Percentiles rank a stretch among this genome's conserved stretches.
Conservation (phyloP, 202 grass and related monocot species). For the Panicum hallii region DNA sequence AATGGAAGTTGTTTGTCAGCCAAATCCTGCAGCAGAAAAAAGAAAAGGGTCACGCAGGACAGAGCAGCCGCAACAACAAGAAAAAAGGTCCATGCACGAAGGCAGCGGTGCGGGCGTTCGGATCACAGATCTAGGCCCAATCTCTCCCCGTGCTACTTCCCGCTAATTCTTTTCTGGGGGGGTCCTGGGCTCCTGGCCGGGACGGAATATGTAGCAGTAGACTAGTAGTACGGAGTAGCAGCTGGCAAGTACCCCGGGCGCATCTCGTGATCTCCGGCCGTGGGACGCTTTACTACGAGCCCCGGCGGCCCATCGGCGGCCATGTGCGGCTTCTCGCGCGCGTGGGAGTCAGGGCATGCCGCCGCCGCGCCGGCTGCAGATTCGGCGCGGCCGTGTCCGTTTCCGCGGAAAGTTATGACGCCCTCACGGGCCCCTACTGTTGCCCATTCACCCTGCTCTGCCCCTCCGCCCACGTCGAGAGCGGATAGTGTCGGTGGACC, state of each 20-base stretch:
- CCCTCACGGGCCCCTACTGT: slow-evolving; percentile 42
- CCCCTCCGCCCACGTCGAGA: no score
- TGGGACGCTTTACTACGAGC: background rate
- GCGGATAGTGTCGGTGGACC: slow-evolving; percentile 7
- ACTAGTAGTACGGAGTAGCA: no score
- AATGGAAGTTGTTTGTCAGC: background rate
- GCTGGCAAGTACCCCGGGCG: background rate
- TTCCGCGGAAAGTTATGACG: slow-evolving; percentile 13
- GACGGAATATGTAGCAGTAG: no score
- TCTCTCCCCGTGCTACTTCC: background rate
- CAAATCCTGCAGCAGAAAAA: no score
- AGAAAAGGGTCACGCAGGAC: background rate
- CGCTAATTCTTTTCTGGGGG: background rate
- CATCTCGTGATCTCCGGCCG: slow-evolving; percentile 20
- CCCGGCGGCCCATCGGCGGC: background rate
- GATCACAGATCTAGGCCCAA: background rate
- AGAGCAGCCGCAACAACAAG: background rate
- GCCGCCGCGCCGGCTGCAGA: background rate
- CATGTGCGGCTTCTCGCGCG: background rate
- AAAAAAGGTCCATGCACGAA: background rate
- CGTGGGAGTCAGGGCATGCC: background rate
- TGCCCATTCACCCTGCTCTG: no score
- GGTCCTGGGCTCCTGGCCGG: background rate
- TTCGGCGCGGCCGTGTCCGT: slow-evolving; percentile 24
- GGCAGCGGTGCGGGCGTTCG: background rate